Evolutionary conservation across 2,329 filamentous ascomycete genomes (phyloP).

Genomic region (Diaporthe eres): DNA sequence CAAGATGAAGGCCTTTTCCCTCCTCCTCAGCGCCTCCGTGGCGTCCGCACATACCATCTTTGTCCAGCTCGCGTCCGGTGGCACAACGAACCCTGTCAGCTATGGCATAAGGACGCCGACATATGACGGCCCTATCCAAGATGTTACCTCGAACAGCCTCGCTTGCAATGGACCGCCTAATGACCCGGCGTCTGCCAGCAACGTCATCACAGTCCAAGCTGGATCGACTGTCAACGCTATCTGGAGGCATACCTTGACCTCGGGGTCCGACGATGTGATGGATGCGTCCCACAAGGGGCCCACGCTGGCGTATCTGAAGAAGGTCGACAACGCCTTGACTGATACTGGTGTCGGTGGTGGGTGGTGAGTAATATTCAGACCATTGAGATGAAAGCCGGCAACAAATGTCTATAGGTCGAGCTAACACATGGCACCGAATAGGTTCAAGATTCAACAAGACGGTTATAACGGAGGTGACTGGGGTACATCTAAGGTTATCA

Average conservation of each 20-base stretch:
- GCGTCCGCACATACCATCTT: conserved; percentile 65
- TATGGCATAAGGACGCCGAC: conserved; percentile 62
- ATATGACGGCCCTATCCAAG: conserved; percentile 70
- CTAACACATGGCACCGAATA: not conserved
- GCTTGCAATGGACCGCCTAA: conserved; percentile 72
- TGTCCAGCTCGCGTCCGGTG: conserved; percentile 60
- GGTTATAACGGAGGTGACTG: conserved; percentile 58
- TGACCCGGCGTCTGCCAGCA: conserved; percentile 59
- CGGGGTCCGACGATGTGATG: conserved; percentile 66
- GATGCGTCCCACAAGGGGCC: conserved; percentile 69
- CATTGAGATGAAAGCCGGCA: not conserved
- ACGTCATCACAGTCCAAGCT: conserved; percentile 66
- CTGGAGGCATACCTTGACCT: conserved; percentile 69
- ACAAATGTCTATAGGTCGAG: not conserved
- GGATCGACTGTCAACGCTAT: conserved; percentile 65
- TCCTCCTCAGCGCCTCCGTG: conserved; percentile 47
- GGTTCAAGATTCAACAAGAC: conserved; percentile 59
- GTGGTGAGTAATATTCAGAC: conserved; percentile 48
- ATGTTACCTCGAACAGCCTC: conserved; percentile 67
- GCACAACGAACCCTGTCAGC: conserved; percentile 51
- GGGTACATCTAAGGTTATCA: conserved; percentile 61
- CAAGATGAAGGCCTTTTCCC: conserved; percentile 26
- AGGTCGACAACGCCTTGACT: conserved; percentile 62
- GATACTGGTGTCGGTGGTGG: conserved; percentile 58
- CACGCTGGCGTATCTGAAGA: conserved; percentile 68